Conservation (phyloP, 2,329 filamentous ascomycete species). For the Epichloe baconii region DNA sequence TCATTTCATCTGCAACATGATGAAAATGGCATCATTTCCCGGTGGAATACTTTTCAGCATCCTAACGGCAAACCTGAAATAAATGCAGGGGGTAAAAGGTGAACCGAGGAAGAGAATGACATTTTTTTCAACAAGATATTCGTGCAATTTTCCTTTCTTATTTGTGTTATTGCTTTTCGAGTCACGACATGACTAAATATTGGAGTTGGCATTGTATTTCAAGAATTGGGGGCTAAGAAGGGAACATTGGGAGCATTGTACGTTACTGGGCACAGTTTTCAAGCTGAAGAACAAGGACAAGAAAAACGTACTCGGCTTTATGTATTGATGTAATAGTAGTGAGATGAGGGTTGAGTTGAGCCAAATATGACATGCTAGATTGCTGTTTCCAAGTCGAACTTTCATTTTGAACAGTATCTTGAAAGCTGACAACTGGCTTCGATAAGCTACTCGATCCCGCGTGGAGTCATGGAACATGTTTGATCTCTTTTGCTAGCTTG, state of each 20-base stretch:
- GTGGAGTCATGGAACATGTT: no score
- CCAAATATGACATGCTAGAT: neutral
- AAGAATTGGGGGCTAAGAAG: neutral
- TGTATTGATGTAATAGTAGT: neutral
- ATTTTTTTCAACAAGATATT: no score
- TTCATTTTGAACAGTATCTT: neutral
- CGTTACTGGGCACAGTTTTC: neutral
- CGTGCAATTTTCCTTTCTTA: neutral
- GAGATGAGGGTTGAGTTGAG: neutral
- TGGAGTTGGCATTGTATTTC: neutral
- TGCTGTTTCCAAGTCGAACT: neutral
- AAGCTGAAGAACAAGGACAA: neutral
- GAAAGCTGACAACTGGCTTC: no score
- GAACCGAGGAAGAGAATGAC: no score
- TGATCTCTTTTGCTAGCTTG: no score
- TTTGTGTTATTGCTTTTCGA: neutral
- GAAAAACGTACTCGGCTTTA: neutral
- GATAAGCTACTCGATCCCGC: no score
- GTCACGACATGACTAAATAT: neutral
- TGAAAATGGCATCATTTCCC: no score
- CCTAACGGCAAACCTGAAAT: no score
- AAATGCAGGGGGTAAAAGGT: no score
- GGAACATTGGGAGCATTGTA: neutral
- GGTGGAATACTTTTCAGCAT: no score
- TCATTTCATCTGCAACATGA: no score